These are phyloP conservation scores for Halophytophthora batemanensis DNA, from an alignment of 352 stramenopile species.

Conservation along the genomic window DNA sequence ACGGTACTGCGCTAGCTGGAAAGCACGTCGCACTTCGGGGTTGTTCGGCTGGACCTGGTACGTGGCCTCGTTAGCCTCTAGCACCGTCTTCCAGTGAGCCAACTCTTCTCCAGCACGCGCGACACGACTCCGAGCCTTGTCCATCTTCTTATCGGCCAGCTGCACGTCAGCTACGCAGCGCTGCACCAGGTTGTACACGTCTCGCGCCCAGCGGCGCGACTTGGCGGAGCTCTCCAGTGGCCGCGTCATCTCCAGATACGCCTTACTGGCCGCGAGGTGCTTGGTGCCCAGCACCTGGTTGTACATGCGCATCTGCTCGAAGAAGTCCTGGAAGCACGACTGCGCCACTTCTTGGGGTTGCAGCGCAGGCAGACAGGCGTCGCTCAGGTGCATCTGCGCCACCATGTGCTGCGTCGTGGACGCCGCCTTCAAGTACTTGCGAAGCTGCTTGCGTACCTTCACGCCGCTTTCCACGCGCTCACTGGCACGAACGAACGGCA, in stretches of 20 bases:
- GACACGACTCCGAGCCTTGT: constrained; percentile 60
- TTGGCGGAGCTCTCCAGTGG: constrained; percentile 76
- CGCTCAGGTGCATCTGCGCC: constrained; percentile 74
- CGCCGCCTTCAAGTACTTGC: constrained; percentile 81
- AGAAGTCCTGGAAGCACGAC: constrained; percentile 78
- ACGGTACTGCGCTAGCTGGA: constrained; percentile 55
- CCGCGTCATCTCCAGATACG: constrained; percentile 71
- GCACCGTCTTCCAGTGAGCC: constrained; percentile 67
- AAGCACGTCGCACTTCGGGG: constrained; percentile 66
- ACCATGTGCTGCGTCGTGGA: constrained; percentile 77
- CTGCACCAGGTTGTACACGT: constrained; percentile 80
- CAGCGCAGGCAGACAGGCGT: constrained; percentile 70
- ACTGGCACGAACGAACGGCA: constrained; percentile 77
- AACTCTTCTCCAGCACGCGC: constrained; percentile 66
- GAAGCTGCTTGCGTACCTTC: constrained; percentile 77
- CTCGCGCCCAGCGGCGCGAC: constrained; percentile 67
- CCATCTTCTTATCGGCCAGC: constrained; percentile 74
- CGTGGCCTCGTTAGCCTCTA: constrained; percentile 78
- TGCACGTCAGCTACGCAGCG: constrained; percentile 72
- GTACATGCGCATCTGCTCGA: constrained; percentile 74
- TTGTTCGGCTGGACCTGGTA: constrained; percentile 80
- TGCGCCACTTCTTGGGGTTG: constrained; percentile 79
- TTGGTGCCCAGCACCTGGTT: constrained; percentile 79
- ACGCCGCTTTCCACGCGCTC: constrained; percentile 79
- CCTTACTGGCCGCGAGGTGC: constrained; percentile 71